phyloP scores from a whole-genome alignment of 148 eudicot species.

The Chenopodium formosanum region DNA sequence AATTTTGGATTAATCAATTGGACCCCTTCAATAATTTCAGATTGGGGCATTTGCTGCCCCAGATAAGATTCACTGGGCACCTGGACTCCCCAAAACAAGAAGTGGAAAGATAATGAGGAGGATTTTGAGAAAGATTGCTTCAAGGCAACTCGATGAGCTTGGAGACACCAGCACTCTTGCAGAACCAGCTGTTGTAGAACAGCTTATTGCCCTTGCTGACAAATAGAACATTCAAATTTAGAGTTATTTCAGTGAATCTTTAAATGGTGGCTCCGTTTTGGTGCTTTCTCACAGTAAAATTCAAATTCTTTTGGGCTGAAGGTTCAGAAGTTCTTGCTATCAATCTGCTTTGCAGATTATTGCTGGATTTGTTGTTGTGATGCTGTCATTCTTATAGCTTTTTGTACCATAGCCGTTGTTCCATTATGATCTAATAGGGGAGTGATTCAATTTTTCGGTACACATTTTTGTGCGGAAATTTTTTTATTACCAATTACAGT shows the following conservation, averaged over 20 bases:
- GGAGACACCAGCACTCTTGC: conserved; percentile 98
- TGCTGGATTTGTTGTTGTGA: conserved; percentile 12
- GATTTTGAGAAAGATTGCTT: conserved; percentile 89
- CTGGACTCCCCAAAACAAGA: conserved; percentile 96
- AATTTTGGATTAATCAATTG: not conserved
- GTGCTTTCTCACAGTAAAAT: not conserved
- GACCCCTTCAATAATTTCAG: conserved; percentile 35
- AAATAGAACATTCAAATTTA: conserved; percentile 15
- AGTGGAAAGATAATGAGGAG: conserved; percentile 99
- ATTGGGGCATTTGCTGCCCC: conserved; percentile 99
- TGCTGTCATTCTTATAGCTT: not conserved
- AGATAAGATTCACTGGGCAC: conserved; percentile 96
- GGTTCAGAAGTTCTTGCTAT: conserved; percentile 16
- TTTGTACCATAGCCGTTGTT: not conserved
- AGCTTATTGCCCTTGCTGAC: conserved; percentile 79
- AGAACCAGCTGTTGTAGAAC: conserved; percentile 85
- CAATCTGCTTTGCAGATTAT: not conserved
- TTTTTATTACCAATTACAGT: not conserved
- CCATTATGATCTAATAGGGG: not conserved
- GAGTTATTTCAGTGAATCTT: not conserved
- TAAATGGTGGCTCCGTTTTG: not conserved
- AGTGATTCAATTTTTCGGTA: not conserved
- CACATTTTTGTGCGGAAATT: not conserved
- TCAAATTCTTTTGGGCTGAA: not conserved
- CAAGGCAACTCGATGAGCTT: conserved; percentile 85